Conservation (phyloP, 371 early-diverging fungal genomes). For the Rhizopus microsporus region DNA sequence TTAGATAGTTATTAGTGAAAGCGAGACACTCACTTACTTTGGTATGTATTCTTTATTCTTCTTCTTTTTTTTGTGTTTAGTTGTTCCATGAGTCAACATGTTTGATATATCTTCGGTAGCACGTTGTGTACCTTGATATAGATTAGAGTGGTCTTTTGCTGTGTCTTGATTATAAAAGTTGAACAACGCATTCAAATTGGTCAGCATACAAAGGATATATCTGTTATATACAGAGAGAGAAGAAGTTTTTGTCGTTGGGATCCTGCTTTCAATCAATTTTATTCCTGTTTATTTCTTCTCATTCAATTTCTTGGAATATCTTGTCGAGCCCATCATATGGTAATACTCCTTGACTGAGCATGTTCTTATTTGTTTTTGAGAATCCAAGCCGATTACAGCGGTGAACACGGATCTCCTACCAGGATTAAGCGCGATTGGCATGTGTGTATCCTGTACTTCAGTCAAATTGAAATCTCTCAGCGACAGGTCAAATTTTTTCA, state of each 20-base stretch:
- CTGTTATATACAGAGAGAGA: background rate
- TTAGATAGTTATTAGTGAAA: no score
- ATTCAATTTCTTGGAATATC: background rate
- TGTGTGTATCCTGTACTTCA: no score
- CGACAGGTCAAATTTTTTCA: no score
- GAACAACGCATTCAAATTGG: background rate
- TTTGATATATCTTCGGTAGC: background rate
- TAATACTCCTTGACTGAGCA: background rate
- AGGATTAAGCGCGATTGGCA: no score
- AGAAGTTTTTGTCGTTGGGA: conserved; percentile 3
- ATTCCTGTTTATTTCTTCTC: background rate
- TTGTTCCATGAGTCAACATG: conserved; percentile 6
- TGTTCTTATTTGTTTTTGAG: background rate
- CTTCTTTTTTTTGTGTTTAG: background rate
- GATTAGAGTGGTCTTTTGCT: background rate
- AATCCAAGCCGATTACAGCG: background rate
- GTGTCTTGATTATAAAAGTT: background rate
- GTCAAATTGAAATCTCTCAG: no score
- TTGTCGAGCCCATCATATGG: background rate
- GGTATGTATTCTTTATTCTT: background rate
- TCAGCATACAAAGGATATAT: background rate
- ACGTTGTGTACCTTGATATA: background rate
- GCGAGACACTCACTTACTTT: no score
- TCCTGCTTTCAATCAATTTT: background rate
- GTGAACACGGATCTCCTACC: conserved; percentile 1